Conservation (phyloP, 2,329 filamentous ascomycete species). For the Trichoderma brevicompactum region DNA sequence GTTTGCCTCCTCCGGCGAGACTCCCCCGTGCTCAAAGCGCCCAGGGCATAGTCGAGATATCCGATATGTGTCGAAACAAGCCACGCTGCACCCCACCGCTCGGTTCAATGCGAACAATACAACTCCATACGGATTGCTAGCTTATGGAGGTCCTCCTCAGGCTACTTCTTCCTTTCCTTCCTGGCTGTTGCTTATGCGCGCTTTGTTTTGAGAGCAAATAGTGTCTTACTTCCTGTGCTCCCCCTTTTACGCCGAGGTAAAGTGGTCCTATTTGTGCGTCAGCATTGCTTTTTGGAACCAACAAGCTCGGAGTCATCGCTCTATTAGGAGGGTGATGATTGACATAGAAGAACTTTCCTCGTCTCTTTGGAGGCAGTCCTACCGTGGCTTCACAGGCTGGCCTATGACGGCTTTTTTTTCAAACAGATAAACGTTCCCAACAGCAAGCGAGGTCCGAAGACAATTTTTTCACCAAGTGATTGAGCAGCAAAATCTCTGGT, state of each 20-base stretch:
- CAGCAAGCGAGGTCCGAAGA: constrained; percentile 16
- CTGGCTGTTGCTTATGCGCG: neutral
- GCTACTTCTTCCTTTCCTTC: neutral
- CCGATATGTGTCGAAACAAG: constrained; percentile 6
- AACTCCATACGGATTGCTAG: neutral
- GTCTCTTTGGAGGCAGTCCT: neutral
- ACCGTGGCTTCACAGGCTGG: constrained; percentile 16
- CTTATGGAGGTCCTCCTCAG: neutral
- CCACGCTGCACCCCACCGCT: constrained; percentile 18
- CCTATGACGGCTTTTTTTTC: neutral
- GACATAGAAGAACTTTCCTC: neutral
- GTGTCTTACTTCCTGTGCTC: constrained; percentile 24
- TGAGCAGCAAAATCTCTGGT: neutral
- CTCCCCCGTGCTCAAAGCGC: neutral
- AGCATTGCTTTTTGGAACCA: neutral
- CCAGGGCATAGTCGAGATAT: neutral
- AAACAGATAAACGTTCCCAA: neutral
- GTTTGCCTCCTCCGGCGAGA: neutral
- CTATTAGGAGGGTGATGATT: neutral
- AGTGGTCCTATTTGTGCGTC: constrained; percentile 1
- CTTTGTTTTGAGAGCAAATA: neutral
- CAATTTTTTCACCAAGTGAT: neutral
- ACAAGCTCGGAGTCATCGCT: neutral
- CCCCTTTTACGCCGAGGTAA: constrained; percentile 7
- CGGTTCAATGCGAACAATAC: neutral